Conservation (phyloP, 2,329 filamentous ascomycete species). For the Fusarium lyarnte region DNA sequence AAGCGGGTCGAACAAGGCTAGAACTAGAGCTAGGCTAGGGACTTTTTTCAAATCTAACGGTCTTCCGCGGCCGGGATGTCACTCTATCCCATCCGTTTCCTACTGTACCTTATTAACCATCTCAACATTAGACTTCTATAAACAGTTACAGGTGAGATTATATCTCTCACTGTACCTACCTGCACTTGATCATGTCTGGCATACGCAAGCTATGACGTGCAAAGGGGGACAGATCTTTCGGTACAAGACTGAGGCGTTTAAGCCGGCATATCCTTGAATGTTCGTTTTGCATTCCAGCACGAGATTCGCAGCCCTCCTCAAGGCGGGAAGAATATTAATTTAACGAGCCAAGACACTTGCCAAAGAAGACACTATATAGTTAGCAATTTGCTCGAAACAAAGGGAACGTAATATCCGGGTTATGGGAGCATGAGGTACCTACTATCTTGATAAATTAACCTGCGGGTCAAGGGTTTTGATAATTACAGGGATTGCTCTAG, state of each 20-base stretch:
- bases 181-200: not conserved
- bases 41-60: constrained; percentile 1
- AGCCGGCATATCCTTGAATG: not conserved
- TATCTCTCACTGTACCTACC: not conserved
- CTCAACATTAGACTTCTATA: not conserved
- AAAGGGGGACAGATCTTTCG: not conserved
- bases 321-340: not conserved
- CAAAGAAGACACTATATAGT: not conserved
- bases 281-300: constrained; percentile 9
- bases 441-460: not conserved
- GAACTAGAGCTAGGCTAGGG: not conserved
- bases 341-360: not conserved
- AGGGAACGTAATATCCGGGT: not conserved
- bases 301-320: not conserved
- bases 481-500: not conserved
- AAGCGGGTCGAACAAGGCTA: constrained; percentile 10
- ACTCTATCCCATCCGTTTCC: constrained; percentile 2
- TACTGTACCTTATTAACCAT: not conserved
- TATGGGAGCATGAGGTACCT: not conserved
- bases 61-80: constrained; percentile 19
- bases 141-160: not conserved
- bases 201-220: not conserved
- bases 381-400: not conserved
- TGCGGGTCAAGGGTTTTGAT: not conserved
- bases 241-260: not conserved